Evolutionary conservation across 1,284 basidiomycete genomes (phyloP).

Genomic region (Athelia psychrophila): DNA sequence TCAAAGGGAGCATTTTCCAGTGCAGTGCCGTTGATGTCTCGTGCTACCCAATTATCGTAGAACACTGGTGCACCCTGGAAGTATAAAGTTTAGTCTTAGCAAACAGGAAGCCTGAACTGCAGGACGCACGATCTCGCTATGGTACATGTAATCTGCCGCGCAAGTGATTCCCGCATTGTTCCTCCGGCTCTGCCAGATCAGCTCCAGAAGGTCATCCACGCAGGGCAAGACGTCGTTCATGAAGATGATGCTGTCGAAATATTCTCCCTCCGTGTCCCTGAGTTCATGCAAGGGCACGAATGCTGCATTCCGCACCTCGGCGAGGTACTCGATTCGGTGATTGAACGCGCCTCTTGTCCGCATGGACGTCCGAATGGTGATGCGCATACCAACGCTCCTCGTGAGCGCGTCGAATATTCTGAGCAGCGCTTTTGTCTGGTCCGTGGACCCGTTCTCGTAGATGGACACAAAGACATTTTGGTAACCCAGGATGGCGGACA

Average conservation of each 20-base stretch:
- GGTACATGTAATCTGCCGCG: slow-evolving; percentile 97
- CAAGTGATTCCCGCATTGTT: slow-evolving; percentile 97
- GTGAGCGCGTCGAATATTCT: slow-evolving; percentile 91
- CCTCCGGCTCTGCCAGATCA: slow-evolving; percentile 88
- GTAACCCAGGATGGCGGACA: slow-evolving; percentile 86
- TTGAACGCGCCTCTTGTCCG: slow-evolving; percentile 94
- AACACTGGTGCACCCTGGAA: slow-evolving; percentile 71
- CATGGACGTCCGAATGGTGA: slow-evolving; percentile 88
- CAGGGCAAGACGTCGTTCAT: slow-evolving; percentile 98
- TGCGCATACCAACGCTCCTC: slow-evolving; percentile 82
- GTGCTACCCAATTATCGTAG: slow-evolving; percentile 97
- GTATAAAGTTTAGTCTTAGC: neutral
- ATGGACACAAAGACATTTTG: slow-evolving; percentile 97
- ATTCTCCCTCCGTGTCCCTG: slow-evolving; percentile 84
- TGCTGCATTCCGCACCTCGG: slow-evolving; percentile 93
- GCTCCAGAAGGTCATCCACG: slow-evolving; percentile 91
- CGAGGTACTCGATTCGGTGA: slow-evolving; percentile 97
- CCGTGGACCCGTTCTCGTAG: slow-evolving; percentile 95
- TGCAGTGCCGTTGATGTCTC: slow-evolving; percentile 96
- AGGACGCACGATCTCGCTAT: slow-evolving; percentile 78
- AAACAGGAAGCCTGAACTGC: neutral
- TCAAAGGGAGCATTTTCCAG: slow-evolving; percentile 96
- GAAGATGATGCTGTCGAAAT: slow-evolving; percentile 93
- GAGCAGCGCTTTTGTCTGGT: slow-evolving; percentile 94
- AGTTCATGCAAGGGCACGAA: slow-evolving; percentile 92